Conservation (phyloP, 371 early-diverging fungal species). For the Saksenaea oblongispora region DNA sequence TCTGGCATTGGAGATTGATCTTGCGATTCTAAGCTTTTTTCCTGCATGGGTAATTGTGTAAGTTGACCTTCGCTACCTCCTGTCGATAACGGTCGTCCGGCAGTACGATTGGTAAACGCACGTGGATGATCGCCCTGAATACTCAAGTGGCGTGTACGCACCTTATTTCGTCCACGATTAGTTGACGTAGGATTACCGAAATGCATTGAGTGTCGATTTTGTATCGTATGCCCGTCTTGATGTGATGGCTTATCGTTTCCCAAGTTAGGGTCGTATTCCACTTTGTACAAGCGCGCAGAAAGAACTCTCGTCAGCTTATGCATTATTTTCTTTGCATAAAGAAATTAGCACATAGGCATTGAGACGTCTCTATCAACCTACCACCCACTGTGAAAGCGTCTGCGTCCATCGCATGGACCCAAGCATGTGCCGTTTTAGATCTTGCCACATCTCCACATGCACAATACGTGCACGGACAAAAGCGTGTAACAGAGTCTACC, state of each 20-base stretch:
- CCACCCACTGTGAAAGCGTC: constrained; percentile 61
- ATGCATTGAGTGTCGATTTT: constrained; percentile 18
- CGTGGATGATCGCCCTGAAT: constrained; percentile 27
- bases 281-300: constrained; percentile 48
- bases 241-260: constrained; percentile 9
- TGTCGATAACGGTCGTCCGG: constrained; percentile 25
- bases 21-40: constrained; percentile 7
- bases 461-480: constrained; percentile 56
- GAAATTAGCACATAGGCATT: not conserved
- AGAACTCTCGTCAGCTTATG: constrained; percentile 54
- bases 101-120: constrained; percentile 12
- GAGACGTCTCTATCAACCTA: constrained; percentile 24
- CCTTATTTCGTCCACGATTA: constrained; percentile 23
- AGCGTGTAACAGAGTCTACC: constrained; percentile 57
- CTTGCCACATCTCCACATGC: constrained; percentile 51
- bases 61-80: constrained; percentile 32
- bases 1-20: constrained; percentile 19
- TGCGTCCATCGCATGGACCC: constrained; percentile 52
- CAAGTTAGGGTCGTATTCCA: constrained; percentile 47
- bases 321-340: constrained; percentile 50
- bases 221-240: not conserved
- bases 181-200: constrained; percentile 1
- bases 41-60: constrained; percentile 10
- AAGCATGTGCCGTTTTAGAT: constrained; percentile 45
- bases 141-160: constrained; percentile 34